Conservation (phyloP, 2,329 filamentous ascomycete species). For the Scytalidium sp. region DNA sequence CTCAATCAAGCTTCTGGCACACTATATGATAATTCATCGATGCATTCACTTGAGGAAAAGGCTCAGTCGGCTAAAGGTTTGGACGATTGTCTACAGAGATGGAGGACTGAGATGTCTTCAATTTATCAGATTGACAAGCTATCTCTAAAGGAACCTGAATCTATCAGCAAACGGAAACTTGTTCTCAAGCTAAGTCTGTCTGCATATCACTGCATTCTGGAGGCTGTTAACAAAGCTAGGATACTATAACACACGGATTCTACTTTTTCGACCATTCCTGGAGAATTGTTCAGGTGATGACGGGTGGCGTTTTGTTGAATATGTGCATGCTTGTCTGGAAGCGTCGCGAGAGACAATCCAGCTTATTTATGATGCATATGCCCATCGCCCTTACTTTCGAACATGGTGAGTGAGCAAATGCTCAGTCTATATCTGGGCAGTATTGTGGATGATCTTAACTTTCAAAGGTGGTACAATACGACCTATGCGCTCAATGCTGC, state of each 20-base stretch:
- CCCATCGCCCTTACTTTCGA: not conserved
- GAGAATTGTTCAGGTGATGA: not conserved
- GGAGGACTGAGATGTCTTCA: not conserved
- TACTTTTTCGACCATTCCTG: not conserved
- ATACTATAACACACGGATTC: not conserved
- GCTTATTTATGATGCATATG: not conserved
- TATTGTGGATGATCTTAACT: conserved; percentile 17
- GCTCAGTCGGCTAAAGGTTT: not conserved
- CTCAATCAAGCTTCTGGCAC: not conserved
- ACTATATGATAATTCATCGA: not conserved
- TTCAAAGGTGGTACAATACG: conserved; percentile 30
- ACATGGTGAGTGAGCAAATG: conserved; percentile 19
- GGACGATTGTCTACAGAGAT: not conserved
- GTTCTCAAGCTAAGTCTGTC: not conserved
- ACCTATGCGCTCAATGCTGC: conserved; percentile 30
- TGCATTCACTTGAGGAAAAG: not conserved
- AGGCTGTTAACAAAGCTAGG: not conserved
- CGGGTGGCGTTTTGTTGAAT: not conserved
- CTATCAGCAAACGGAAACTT: not conserved
- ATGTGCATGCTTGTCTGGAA: not conserved
- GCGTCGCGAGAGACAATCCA: not conserved
- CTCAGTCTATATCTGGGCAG: not conserved
- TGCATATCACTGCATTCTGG: not conserved
- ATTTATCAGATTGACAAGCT: not conserved
- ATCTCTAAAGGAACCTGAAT: not conserved